These are phyloP conservation scores for Loxodes magnus DNA, from an alignment of 73 alveolate species.

Conservation along the genomic window DNA sequence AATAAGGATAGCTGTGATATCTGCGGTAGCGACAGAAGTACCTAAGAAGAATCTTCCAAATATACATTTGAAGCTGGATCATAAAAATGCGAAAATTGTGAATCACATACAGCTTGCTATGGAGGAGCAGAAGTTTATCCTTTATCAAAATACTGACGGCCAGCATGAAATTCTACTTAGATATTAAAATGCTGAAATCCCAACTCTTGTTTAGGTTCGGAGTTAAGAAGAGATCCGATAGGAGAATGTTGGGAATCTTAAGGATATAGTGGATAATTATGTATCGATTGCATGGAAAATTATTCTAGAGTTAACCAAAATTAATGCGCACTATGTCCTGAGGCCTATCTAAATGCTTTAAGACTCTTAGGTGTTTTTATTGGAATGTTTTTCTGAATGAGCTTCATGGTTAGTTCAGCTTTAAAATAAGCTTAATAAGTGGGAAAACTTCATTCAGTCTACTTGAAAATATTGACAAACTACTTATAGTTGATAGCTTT, in stretches of 20 bases:
- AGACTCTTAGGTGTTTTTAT: conserved; percentile 15
- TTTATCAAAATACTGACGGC: conserved; percentile 35
- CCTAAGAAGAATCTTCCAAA: no score
- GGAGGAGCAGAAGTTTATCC: conserved; percentile 23
- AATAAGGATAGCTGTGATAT: conserved; percentile 4
- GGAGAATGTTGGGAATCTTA: conserved; percentile 22
- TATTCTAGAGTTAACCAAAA: conserved; percentile 16
- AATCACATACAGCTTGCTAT: conserved; percentile 12
- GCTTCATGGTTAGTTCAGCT: not conserved
- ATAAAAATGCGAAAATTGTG: conserved; percentile 3
- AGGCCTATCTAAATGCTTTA: conserved; percentile 5
- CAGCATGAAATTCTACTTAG: conserved; percentile 9
- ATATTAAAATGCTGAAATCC: conserved; percentile 16
- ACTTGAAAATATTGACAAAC: conserved; percentile 37
- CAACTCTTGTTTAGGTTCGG: conserved; percentile 21
- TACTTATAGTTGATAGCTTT: conserved; percentile 28
- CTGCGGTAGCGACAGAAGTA: no score
- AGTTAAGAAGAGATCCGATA: not conserved
- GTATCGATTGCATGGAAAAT: conserved; percentile 26
- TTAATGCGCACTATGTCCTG: conserved; percentile 30
- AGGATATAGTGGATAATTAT: conserved; percentile 41
- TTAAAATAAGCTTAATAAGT: conserved; percentile 23
- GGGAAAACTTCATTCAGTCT: conserved; percentile 37
- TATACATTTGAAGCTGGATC: conserved; percentile 13
- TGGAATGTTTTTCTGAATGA: conserved; percentile 1